Evolutionary conservation across 805 yeast species (phyloP).

Genomic region (Starmerella vaccinii): DNA sequence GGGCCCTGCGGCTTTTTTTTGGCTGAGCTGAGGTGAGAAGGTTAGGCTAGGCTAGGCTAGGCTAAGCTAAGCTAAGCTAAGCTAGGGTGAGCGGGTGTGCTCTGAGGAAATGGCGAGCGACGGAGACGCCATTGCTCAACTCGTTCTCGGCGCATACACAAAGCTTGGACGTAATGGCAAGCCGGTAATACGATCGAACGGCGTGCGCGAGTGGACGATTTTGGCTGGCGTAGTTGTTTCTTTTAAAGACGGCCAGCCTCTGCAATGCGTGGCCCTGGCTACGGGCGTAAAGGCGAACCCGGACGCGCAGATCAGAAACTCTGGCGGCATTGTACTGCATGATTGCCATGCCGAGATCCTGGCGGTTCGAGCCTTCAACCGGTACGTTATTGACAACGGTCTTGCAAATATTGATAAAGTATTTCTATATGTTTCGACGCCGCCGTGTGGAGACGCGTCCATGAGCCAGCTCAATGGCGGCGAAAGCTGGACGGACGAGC

Average conservation of each 20-base stretch:
- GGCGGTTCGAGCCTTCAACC: slow-evolving; percentile 59
- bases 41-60: not conserved
- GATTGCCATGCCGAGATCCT: slow-evolving; percentile 88
- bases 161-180: slow-evolving; percentile 38
- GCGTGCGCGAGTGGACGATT: slow-evolving; percentile 71
- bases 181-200: slow-evolving; percentile 54
- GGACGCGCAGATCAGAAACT: slow-evolving; percentile 36
- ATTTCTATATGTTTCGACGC: slow-evolving; percentile 19
- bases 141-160: slow-evolving; percentile 24
- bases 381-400: slow-evolving; percentile 35
- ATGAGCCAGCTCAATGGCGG: slow-evolving; percentile 45
- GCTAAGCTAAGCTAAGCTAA: too few species aligned
- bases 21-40: too few species aligned
- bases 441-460: slow-evolving; percentile 33
- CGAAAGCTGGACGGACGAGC: slow-evolving; percentile 13
- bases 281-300: slow-evolving; percentile 83
- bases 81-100: too few species aligned
- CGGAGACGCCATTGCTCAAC: slow-evolving; percentile 21
- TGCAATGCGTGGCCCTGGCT: slow-evolving; percentile 41
- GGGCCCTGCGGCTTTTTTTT: too few species aligned
- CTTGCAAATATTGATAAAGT: slow-evolving; percentile 16
- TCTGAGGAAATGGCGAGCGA: not conserved
- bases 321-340: slow-evolving; percentile 59
- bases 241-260: slow-evolving; percentile 11
- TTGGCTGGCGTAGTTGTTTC: slow-evolving; percentile 57